Conservation (phyloP, 2,329 filamentous ascomycete genomes). For the Epichloe gansuensis region DNA sequence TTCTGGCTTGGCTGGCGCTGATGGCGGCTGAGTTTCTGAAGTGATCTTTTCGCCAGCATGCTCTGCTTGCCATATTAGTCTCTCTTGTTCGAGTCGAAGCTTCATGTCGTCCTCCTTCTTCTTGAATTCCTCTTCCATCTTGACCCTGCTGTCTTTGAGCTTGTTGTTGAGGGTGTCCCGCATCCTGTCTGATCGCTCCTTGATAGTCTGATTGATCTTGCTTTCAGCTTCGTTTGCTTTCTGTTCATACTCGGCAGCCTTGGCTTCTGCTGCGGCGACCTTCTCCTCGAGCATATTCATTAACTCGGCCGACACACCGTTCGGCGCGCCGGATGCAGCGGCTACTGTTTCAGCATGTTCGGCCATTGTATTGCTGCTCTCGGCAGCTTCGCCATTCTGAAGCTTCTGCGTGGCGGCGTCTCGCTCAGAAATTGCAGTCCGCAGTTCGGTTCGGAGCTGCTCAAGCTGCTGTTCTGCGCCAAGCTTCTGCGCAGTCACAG, state of each 20-base stretch:
- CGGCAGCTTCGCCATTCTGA: constrained; percentile 17
- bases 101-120: constrained; percentile 41
- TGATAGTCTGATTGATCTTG: constrained; percentile 46
- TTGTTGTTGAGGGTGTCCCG: constrained; percentile 56
- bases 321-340: constrained; percentile 6
- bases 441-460: constrained; percentile 44
- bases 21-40: constrained; percentile 12
- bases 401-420: constrained; percentile 42
- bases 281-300: constrained; percentile 50
- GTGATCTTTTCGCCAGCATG: constrained; percentile 19
- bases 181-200: constrained; percentile 57
- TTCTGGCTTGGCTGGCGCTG: constrained; percentile 30
- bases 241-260: constrained; percentile 50
- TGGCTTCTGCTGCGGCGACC: constrained; percentile 47
- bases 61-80: constrained; percentile 49
- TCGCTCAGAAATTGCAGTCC: constrained; percentile 48
- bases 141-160: constrained; percentile 51
- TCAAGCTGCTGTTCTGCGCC: constrained; percentile 52
- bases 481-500: constrained; percentile 54
- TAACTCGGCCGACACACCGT: constrained; percentile 41
- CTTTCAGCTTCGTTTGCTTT: constrained; percentile 55
- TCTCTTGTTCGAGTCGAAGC: constrained; percentile 49
- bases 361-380: constrained; percentile 3
- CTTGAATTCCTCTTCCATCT: constrained; percentile 40
- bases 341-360: neutral